phyloP scores from a whole-genome alignment of 805 yeast genomes.

The Yarrowia sp. region DNA sequence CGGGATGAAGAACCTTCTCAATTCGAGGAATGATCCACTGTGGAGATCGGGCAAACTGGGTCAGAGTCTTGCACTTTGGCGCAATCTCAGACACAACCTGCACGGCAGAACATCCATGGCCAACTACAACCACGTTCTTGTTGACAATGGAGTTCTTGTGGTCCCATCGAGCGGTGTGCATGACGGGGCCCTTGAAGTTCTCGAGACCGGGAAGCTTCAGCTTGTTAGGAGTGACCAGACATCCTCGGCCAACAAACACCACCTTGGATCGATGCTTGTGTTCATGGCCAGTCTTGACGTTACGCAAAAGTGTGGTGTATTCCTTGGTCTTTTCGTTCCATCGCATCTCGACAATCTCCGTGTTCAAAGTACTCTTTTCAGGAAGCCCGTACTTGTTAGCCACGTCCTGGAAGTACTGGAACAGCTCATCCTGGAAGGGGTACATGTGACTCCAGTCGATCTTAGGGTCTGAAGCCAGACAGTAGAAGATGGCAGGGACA shows the following conservation, averaged over 20 bases:
- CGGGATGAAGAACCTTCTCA: constrained; percentile 15
- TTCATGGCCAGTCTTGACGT: constrained; percentile 8
- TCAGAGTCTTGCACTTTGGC: constrained; percentile 41
- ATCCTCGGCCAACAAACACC: constrained; percentile 30
- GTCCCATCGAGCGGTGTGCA: constrained; percentile 41
- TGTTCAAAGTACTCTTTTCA: constrained; percentile 25
- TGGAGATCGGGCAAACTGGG: constrained; percentile 43
- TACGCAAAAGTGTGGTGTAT: constrained; percentile 7
- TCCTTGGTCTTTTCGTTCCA: constrained; percentile 31
- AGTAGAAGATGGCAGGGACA: constrained; percentile 39
- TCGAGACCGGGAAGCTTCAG: constrained; percentile 30
- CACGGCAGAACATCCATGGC: constrained; percentile 44
- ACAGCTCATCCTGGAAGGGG: constrained; percentile 39
- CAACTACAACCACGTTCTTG: constrained; percentile 43
- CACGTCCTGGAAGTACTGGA: constrained; percentile 35
- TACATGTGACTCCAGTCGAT: constrained; percentile 39
- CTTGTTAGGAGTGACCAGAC: constrained; percentile 36
- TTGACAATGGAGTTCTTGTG: constrained; percentile 30
- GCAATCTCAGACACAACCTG: constrained; percentile 42
- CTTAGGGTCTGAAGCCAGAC: constrained; percentile 38
- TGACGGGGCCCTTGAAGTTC: constrained; percentile 35
- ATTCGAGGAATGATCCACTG: constrained; percentile 42
- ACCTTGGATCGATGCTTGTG: constrained; percentile 25
- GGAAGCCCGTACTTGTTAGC: constrained; percentile 32
- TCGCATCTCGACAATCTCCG: constrained; percentile 29